A percentile compares a stretch with the other conserved stretches of the same genome.
phyloP scores from a whole-genome alignment of 148 eudicot genomes.

The Rhododendron williamsianum region DNA sequence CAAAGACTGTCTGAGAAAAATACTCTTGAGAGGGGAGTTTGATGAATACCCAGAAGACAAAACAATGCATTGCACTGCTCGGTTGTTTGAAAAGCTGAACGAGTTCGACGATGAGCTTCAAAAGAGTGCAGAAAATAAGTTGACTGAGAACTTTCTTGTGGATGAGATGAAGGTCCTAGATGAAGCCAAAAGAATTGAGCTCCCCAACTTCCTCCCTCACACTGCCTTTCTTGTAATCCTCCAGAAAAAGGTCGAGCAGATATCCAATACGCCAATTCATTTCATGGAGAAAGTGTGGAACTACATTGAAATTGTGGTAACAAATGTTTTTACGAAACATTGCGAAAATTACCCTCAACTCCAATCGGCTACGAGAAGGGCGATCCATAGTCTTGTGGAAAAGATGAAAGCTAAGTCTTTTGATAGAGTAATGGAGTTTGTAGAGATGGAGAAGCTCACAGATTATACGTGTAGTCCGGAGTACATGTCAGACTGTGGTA shows the following conservation, averaged over 20 bases:
- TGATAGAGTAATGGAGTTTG: too few relatives aligned
- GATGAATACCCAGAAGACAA: slow-evolving; percentile 45
- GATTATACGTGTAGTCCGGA: too few relatives aligned
- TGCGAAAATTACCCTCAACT: too few relatives aligned
- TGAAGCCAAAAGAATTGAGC: slow-evolving; percentile 43
- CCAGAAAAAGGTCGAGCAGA: slow-evolving; percentile 29
- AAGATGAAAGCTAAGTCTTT: too few relatives aligned
- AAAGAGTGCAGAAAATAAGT: slow-evolving; percentile 5
- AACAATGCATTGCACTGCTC: slow-evolving; percentile 46
- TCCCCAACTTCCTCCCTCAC: slow-evolving; percentile 56
- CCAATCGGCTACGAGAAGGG: too few relatives aligned
- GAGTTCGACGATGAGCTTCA: slow-evolving; percentile 28
- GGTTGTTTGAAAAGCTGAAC: slow-evolving; percentile 17
- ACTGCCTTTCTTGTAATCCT: slow-evolving; percentile 32
- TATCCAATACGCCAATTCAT: slow-evolving; percentile 23
- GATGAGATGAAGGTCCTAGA: slow-evolving; percentile 43
- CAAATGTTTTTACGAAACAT: not conserved
- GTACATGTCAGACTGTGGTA: too few relatives aligned
- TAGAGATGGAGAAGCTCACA: too few relatives aligned
- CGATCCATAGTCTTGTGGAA: too few relatives aligned
- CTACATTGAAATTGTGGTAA: slow-evolving; percentile 32
- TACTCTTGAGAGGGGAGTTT: slow-evolving; percentile 42
- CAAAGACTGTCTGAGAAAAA: slow-evolving; percentile 47
- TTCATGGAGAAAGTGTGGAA: slow-evolving; percentile 37
- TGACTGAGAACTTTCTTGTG: slow-evolving; percentile 19